These are phyloP conservation scores for Mycena floridula DNA, from an alignment of 768 basidiomycete genomes.

Conservation along the genomic window DNA sequence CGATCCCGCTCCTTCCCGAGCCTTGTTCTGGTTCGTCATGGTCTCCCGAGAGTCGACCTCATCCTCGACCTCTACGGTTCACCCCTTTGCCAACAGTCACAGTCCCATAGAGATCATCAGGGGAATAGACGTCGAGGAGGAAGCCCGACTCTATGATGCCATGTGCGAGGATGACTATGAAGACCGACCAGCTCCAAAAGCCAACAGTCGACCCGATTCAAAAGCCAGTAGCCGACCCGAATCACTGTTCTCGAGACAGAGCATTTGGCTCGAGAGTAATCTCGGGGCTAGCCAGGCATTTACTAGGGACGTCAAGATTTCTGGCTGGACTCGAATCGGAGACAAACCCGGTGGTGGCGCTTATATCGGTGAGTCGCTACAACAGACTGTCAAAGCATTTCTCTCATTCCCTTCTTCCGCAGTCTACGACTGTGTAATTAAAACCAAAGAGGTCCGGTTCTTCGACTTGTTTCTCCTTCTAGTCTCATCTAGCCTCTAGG, in stretches of 20 bases:
- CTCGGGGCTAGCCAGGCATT: constrained; percentile 48
- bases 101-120: constrained; percentile 48
- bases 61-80: constrained; percentile 10
- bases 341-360: constrained; percentile 51
- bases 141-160: constrained; percentile 62
- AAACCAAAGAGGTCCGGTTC: constrained; percentile 47
- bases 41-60: background rate
- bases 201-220: constrained; percentile 11
- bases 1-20: too few species aligned
- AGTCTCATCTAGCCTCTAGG: constrained; percentile 23
- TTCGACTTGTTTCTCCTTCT: constrained; percentile 5
- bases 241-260: constrained; percentile 57
- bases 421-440: constrained; percentile 70
- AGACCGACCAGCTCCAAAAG: background rate
- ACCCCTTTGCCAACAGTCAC: constrained; percentile 42
- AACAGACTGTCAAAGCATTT: background rate
- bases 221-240: constrained; percentile 28
- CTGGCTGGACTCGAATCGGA: constrained; percentile 70
- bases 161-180: constrained; percentile 34
- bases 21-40: too few species aligned
- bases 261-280: constrained; percentile 63
- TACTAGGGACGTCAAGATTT: constrained; percentile 58
- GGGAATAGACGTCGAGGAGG: constrained; percentile 62
- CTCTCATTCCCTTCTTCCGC: background rate
- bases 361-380: constrained; percentile 51